These are phyloP conservation scores for Choricystis sp. DNA, from an alignment of 139 green algal genomes.

Conservation along the genomic window DNA sequence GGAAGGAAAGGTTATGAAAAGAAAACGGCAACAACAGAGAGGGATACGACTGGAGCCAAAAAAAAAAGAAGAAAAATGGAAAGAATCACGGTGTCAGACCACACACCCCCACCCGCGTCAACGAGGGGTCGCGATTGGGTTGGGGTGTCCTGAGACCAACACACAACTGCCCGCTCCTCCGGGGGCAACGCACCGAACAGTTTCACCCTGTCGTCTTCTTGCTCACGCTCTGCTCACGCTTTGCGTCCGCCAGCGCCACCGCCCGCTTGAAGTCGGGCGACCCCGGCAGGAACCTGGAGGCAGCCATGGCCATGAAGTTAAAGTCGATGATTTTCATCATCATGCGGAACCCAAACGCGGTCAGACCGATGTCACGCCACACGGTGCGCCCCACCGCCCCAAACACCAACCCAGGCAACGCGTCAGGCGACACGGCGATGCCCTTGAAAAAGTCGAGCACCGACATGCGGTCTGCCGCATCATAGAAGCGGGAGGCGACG, in stretches of 20 bases:
- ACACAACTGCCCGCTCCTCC: no score
- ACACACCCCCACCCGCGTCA: no score
- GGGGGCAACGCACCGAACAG: no score
- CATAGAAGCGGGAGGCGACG: constrained; percentile 65
- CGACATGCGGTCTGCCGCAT: constrained; percentile 4
- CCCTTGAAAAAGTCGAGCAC: not conserved
- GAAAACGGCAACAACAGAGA: not conserved
- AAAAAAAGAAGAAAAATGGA: no score
- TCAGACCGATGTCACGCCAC: constrained; percentile 69
- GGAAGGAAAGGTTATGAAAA: not conserved
- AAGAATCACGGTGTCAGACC: no score
- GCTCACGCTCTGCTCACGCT: not conserved
- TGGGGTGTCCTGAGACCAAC: not conserved
- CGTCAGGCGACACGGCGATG: not conserved
- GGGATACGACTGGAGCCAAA: not conserved
- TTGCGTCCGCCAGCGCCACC: not conserved
- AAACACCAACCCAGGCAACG: constrained; percentile 12
- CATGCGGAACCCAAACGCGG: constrained; percentile 65
- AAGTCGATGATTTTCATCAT: constrained; percentile 80
- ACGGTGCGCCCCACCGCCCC: constrained; percentile 44
- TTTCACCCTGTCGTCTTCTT: not conserved
- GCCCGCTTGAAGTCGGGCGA: constrained; percentile 63
- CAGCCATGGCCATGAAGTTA: constrained; percentile 60
- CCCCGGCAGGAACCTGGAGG: constrained; percentile 29
- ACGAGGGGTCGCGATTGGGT: no score